Conservation (phyloP, 2,329 filamentous ascomycete species). For the Aspergillus unguis region DNA sequence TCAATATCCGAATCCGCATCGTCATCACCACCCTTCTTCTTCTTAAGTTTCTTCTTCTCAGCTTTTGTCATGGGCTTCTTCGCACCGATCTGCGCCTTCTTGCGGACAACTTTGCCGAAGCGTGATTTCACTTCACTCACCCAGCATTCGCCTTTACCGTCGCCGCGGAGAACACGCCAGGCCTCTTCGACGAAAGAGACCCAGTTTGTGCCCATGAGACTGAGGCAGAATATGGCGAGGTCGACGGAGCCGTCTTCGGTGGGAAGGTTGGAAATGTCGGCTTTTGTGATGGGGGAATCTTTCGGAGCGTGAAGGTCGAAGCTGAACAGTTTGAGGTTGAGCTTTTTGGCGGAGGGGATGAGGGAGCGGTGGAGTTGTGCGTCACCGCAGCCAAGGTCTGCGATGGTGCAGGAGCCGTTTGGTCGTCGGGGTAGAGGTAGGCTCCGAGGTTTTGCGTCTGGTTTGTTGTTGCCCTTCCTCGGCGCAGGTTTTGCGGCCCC, state of each 20-base stretch:
- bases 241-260: slow-evolving; percentile 72
- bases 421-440: slow-evolving; percentile 65
- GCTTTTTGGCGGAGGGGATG: slow-evolving; percentile 55
- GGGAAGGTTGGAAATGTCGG: slow-evolving; percentile 83
- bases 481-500: slow-evolving; percentile 50
- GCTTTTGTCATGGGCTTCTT: slow-evolving; percentile 40
- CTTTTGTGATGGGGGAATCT: slow-evolving; percentile 69
- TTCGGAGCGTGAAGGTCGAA: slow-evolving; percentile 82
- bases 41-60: slow-evolving; percentile 44
- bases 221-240: slow-evolving; percentile 90
- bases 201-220: slow-evolving; percentile 99
- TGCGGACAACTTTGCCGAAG: slow-evolving; percentile 61
- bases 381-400: slow-evolving; percentile 91
- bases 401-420: slow-evolving; percentile 70
- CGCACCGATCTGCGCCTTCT: slow-evolving; percentile 41
- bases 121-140: slow-evolving; percentile 94
- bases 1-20: slow-evolving; percentile 41
- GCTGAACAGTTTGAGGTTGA: slow-evolving; percentile 72
- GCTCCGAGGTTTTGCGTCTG: slow-evolving; percentile 25
- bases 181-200: slow-evolving; percentile 94
- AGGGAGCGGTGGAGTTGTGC: slow-evolving; percentile 73
- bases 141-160: slow-evolving; percentile 82
- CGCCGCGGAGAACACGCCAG: slow-evolving; percentile 84
- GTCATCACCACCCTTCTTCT: slow-evolving; percentile 48
- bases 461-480: slow-evolving; percentile 43